Conservation (phyloP, 352 stramenopile species). For the Phytophthora chlamydospora region DNA sequence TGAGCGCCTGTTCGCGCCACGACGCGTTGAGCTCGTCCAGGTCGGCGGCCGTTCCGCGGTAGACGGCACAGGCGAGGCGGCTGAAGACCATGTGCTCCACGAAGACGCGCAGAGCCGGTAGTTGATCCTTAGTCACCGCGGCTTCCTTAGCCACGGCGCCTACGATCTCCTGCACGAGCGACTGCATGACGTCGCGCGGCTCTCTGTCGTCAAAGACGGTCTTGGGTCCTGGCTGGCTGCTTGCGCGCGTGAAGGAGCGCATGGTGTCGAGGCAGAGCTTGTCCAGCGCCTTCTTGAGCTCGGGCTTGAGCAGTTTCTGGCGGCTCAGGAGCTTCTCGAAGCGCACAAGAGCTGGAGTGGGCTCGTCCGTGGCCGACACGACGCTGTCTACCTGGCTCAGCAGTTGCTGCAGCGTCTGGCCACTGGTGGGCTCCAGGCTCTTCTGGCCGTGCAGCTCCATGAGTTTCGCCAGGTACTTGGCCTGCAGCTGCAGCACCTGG, state of each 20-base stretch:
- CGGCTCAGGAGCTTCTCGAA: conserved; percentile 77
- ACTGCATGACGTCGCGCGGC: conserved; percentile 70
- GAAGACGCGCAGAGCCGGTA: conserved; percentile 46
- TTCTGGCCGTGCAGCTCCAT: conserved; percentile 59
- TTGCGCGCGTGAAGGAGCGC: conserved; percentile 47
- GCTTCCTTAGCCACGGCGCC: conserved; percentile 53
- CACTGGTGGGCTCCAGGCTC: conserved; percentile 24
- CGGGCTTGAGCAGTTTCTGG: conserved; percentile 61
- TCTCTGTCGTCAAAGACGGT: conserved; percentile 59
- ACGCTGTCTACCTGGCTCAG: conserved; percentile 40
- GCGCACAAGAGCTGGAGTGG: conserved; percentile 50
- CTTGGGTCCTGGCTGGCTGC: conserved; percentile 27
- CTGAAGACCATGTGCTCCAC: conserved; percentile 83
- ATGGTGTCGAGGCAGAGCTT: conserved; percentile 70
- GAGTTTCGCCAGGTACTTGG: conserved; percentile 57
- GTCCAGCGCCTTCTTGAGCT: conserved; percentile 72
- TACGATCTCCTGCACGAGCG: conserved; percentile 68
- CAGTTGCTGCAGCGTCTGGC: conserved; percentile 46
- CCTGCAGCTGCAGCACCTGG: conserved; percentile 61
- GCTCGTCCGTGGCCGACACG: conserved; percentile 39
- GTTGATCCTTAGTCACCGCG: conserved; percentile 32
- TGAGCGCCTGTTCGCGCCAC: conserved; percentile 63
- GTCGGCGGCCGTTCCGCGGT: conserved; percentile 54
- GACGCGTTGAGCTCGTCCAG: conserved; percentile 73
- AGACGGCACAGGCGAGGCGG: conserved; percentile 70